These are phyloP conservation scores for Eucalyptus brandiana DNA, from an alignment of 345 rosid genomes.

Conservation along the genomic window DNA sequence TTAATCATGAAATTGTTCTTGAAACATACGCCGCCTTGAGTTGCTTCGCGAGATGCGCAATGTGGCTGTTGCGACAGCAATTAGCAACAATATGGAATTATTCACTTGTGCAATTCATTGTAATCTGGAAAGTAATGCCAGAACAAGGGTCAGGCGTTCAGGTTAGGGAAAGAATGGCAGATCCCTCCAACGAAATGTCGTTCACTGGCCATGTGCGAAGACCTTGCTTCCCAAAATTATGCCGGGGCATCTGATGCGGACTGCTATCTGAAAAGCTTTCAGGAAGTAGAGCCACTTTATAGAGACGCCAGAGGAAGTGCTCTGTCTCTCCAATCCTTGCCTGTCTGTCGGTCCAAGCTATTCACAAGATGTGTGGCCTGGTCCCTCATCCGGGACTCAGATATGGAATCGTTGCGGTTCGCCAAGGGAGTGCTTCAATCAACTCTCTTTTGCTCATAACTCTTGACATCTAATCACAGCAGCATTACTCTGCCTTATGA, in stretches of 20 bases:
- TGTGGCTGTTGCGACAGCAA: rapidly evolving
- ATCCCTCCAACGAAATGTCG: neutral
- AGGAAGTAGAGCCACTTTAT: neutral
- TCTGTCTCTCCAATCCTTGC: neutral
- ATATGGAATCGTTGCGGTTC: neutral
- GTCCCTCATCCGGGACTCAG: neutral
- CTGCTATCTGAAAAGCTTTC: neutral
- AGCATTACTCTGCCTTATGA: neutral
- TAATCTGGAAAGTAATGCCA: neutral
- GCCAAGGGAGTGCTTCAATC: neutral
- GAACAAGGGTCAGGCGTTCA: neutral
- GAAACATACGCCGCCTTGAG: neutral
- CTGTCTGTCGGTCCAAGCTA: neutral
- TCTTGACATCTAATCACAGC: neutral
- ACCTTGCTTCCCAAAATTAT: neutral
- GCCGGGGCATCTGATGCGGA: neutral
- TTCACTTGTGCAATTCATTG: neutral
- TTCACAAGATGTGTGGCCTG: neutral
- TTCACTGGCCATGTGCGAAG: neutral
- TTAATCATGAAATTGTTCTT: too few species aligned
- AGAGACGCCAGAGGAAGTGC: neutral
- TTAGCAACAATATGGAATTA: neutral
- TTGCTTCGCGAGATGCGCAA: neutral
- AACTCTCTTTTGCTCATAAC: neutral
- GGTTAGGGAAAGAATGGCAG: neutral